Evolutionary conservation across 345 rosid genomes (phyloP).

Genomic region (Melaleuca quinquenervia): DNA sequence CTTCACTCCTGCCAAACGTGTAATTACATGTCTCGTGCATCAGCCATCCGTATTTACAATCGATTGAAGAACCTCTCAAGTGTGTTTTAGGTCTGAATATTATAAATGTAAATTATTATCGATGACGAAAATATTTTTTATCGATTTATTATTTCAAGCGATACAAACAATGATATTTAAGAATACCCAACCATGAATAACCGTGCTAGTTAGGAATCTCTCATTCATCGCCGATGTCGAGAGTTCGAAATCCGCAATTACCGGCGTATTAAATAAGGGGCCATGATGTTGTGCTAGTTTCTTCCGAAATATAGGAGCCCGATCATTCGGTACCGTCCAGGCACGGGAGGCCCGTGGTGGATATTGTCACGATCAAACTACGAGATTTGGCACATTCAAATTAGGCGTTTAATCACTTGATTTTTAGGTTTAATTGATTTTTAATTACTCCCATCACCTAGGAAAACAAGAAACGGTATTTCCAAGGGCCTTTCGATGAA

Average conservation of each 20-base stretch:
- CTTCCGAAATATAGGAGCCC: too few species aligned
- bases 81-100: fast-evolving
- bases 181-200: too few species aligned
- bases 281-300: too few species aligned
- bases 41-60: not conserved
- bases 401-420: not conserved
- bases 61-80: not conserved
- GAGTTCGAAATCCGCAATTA: too few species aligned
- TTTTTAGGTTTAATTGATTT: not conserved
- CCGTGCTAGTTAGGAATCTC: too few species aligned
- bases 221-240: too few species aligned
- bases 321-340: too few species aligned
- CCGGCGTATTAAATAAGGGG: too few species aligned
- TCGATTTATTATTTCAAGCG: not conserved
- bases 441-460: not conserved
- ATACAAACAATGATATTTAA: not conserved
- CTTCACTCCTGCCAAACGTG: not conserved
- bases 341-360: too few species aligned
- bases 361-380: not conserved
- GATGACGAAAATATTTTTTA: not conserved
- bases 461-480: not conserved
- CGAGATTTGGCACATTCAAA: not conserved
- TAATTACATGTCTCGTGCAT: not conserved
- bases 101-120: fast-evolving
- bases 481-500: not conserved